Evolutionary conservation across 371 early-diverging fungal genomes (phyloP).

Genomic region (Rhizomucor miehei): DNA sequence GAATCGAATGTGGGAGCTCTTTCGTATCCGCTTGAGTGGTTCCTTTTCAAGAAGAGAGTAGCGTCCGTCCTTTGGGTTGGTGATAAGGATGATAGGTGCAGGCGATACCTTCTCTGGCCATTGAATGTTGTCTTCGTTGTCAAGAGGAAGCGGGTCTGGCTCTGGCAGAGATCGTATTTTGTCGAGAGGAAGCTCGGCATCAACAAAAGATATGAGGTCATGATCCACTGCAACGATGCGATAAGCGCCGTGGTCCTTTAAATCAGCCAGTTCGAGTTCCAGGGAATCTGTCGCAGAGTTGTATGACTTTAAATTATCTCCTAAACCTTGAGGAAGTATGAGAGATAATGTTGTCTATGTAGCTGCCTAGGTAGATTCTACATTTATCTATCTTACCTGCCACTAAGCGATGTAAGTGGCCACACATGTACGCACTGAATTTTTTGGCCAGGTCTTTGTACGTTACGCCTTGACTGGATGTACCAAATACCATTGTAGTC

Average conservation of each 20-base stretch:
- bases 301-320: constrained; percentile 61
- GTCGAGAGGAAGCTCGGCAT: constrained; percentile 58
- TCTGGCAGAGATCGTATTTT: constrained; percentile 21
- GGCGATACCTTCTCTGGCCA: constrained; percentile 25
- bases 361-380: too few relatives aligned
- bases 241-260: constrained; percentile 81
- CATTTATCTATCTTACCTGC: too few relatives aligned
- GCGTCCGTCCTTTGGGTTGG: constrained; percentile 85
- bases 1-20: constrained; percentile 70
- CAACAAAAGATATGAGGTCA: constrained; percentile 81
- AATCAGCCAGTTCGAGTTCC: constrained; percentile 85
- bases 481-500: constrained; percentile 72
- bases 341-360: neutral
- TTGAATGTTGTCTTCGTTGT: constrained; percentile 13
- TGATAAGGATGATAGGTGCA: constrained; percentile 77
- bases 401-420: constrained; percentile 81
- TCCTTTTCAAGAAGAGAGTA: constrained; percentile 71
- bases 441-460: constrained; percentile 59
- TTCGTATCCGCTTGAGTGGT: constrained; percentile 56
- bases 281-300: constrained; percentile 57
- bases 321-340: constrained; percentile 43
- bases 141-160: constrained; percentile 2
- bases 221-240: constrained; percentile 85
- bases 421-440: constrained; percentile 78
- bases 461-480: constrained; percentile 50